phyloP scores from a whole-genome alignment of 768 basidiomycete species.

The Rhizopogon vesiculosus region DNA sequence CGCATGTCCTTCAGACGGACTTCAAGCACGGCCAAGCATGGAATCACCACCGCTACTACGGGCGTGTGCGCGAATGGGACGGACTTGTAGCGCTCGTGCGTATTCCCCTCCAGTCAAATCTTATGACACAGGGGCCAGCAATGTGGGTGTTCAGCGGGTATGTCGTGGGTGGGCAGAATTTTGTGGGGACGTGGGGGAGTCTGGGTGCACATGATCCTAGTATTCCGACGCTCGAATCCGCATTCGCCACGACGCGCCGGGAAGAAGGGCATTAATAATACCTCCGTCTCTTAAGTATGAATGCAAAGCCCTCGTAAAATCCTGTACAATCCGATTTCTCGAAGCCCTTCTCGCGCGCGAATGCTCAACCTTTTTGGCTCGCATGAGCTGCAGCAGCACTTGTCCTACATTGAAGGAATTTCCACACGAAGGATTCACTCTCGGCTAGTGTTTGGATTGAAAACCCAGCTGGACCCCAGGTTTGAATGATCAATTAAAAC shows the following conservation, averaged over 20 bases:
- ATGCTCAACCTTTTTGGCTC: not conserved
- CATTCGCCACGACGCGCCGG: slow-evolving; percentile 57
- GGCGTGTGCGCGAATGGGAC: slow-evolving; percentile 55
- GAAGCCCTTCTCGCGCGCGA: too few species aligned
- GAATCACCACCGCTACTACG: slow-evolving; percentile 43
- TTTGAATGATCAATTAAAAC: too few species aligned
- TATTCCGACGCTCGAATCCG: slow-evolving; percentile 54
- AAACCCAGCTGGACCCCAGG: too few species aligned
- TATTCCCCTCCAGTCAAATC: slow-evolving; percentile 19
- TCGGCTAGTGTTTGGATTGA: too few species aligned
- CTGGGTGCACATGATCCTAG: slow-evolving; percentile 34
- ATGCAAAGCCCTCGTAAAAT: too few species aligned
- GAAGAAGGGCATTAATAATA: slow-evolving; percentile 8
- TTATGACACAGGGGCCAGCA: slow-evolving; percentile 8
- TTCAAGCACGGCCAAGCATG: slow-evolving; percentile 41
- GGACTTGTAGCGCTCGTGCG: slow-evolving; percentile 52
- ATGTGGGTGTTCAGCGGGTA: slow-evolving; percentile 64
- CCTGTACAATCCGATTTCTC: too few species aligned
- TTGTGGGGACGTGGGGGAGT: slow-evolving; percentile 70
- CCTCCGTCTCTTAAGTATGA: too few species aligned
- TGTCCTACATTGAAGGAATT: too few species aligned
- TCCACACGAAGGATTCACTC: too few species aligned
- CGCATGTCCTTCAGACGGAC: slow-evolving; percentile 38
- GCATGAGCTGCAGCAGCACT: too few species aligned
- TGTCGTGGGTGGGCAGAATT: slow-evolving; percentile 55